These are phyloP conservation scores for Tilletia indica DNA, from an alignment of 1,284 basidiomycete genomes.

Conservation along the genomic window DNA sequence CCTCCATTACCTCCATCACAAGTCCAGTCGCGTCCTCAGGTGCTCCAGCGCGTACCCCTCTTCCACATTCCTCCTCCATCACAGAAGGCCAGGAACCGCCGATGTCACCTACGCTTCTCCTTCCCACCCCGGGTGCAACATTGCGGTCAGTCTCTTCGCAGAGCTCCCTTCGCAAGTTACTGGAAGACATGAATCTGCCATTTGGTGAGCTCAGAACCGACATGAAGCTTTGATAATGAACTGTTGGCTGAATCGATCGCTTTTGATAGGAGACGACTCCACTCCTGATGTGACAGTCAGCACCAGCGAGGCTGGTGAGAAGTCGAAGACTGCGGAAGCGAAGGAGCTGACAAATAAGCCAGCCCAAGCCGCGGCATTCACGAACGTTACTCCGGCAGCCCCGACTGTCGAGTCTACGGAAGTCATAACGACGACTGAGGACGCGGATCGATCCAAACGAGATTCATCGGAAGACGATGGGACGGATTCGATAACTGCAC, in stretches of 20 bases:
- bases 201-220: conserved; percentile 24
- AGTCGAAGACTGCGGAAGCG: too few species aligned
- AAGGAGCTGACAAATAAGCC: too few species aligned
- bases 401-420: too few species aligned
- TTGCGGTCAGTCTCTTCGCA: not conserved
- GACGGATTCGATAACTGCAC: not conserved
- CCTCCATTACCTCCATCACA: not conserved
- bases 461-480: not conserved
- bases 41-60: too few species aligned
- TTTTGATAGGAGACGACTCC: not conserved
- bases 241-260: too few species aligned
- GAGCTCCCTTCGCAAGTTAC: conserved; percentile 28
- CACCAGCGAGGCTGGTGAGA: too few species aligned
- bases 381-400: too few species aligned
- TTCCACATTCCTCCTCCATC: too few species aligned
- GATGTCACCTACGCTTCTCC: not conserved
- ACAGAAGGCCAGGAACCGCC: not conserved
- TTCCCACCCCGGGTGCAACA: not conserved
- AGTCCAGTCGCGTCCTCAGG: too few species aligned
- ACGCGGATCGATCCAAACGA: not conserved
- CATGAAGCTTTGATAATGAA: too few species aligned
- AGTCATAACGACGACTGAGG: not conserved
- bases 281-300: not conserved
- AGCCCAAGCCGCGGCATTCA: too few species aligned
- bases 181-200: conserved; percentile 38